Conservation (phyloP, 2,329 filamentous ascomycete species). For the Trichoderma sp. region DNA sequence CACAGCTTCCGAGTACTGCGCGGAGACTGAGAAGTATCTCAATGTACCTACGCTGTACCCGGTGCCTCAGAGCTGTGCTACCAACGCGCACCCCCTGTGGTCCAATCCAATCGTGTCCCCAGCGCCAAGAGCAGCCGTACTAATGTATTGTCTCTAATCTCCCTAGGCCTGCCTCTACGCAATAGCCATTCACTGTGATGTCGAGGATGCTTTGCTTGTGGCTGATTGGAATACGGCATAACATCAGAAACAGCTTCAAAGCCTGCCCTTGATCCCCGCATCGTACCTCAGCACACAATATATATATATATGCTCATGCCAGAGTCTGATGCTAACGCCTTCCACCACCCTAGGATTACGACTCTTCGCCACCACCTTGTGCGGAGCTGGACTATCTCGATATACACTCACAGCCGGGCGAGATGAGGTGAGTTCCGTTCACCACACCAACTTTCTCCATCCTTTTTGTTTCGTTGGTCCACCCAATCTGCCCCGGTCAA, state of each 20-base stretch:
- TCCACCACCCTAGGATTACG: constrained; percentile 49
- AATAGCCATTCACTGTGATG: background rate
- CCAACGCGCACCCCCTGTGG: background rate
- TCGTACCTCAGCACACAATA: background rate
- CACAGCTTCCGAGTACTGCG: constrained; percentile 19
- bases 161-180: background rate
- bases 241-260: background rate
- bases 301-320: constrained; percentile 14
- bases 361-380: constrained; percentile 47
- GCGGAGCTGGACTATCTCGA: constrained; percentile 53
- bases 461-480: background rate
- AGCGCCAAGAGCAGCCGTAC: background rate
- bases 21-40: constrained; percentile 24
- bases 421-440: constrained; percentile 51
- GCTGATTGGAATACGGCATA: background rate
- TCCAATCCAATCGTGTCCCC: constrained; percentile 16
- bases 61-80: background rate
- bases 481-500: background rate
- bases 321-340: constrained; percentile 26
- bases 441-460: constrained; percentile 13
- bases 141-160: background rate
- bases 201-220: background rate
- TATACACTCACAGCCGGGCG: constrained; percentile 46
- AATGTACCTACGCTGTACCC: constrained; percentile 22
- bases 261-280: background rate